Percentiles rank a stretch among this genome's conserved stretches.
Evolutionary conservation across 345 rosid species (phyloP).

Genomic region (Linum usitatissimum): DNA sequence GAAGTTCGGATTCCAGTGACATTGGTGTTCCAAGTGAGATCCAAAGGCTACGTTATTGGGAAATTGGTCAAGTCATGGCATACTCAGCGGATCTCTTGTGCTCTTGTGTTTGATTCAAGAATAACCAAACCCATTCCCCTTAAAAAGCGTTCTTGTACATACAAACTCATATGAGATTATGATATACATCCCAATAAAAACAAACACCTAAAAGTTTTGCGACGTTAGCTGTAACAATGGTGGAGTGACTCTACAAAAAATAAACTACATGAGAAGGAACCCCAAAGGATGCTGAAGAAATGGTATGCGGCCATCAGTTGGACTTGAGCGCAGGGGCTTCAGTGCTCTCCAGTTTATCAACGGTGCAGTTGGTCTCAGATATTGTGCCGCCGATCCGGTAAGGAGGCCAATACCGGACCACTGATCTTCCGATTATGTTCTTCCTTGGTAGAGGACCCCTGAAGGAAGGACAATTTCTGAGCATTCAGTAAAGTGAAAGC

Average conservation of each 20-base stretch:
- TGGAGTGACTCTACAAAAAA: too few species aligned
- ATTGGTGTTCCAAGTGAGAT: constrained; percentile 8
- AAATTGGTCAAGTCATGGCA: constrained; percentile 16
- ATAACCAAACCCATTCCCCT: background rate
- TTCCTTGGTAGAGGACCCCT: constrained; percentile 93
- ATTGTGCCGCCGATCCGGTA: constrained; percentile 64
- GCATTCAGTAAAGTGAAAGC: constrained; percentile 3
- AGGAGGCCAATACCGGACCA: constrained; percentile 90
- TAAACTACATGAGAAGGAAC: too few species aligned
- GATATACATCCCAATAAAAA: background rate
- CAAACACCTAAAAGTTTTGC: background rate
- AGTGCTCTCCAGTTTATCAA: constrained; percentile 36
- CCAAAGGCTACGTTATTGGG: constrained; percentile 16
- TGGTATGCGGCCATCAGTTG: background rate
- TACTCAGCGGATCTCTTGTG: constrained; percentile 11
- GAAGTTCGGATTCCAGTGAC: constrained; percentile 9
- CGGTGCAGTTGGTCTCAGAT: constrained; percentile 52
- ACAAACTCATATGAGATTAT: background rate
- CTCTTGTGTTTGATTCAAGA: constrained; percentile 4
- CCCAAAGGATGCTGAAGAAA: too few species aligned
- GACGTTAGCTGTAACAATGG: background rate
- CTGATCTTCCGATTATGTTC: constrained; percentile 87
- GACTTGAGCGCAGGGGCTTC: constrained; percentile 12
- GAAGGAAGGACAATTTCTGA: constrained; percentile 11
- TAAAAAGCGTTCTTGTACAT: background rate